Conservation (phyloP, 1,284 basidiomycete genomes). For the Sphagnurus paluster region DNA sequence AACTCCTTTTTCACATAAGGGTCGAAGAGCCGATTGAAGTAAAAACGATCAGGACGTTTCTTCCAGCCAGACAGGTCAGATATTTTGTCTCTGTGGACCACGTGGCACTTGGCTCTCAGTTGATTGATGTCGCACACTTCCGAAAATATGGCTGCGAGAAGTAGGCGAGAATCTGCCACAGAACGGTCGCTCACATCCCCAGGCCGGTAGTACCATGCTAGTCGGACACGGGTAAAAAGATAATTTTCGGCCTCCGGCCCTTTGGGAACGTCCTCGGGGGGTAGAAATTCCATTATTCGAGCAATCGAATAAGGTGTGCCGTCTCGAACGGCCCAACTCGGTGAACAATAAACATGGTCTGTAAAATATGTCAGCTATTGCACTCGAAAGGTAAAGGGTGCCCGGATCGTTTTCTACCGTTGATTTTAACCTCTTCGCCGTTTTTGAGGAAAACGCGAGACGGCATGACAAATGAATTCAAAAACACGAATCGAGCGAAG, state of each 20-base stretch:
- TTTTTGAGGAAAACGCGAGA: conserved; percentile 65
- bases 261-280: conserved; percentile 66
- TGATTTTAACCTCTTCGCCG: conserved; percentile 79
- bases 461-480: conserved; percentile 35
- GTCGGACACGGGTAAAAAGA: conserved; percentile 76
- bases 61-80: conserved; percentile 95
- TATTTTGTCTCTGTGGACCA: conserved; percentile 93
- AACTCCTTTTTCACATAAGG: conserved; percentile 98
- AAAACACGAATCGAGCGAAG: conserved; percentile 26
- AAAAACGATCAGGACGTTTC: conserved; percentile 92
- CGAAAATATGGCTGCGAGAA: conserved; percentile 93
- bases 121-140: conserved; percentile 92
- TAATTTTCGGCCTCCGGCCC: conserved; percentile 59
- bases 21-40: conserved; percentile 92
- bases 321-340: conserved; percentile 87
- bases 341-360: conserved; percentile 97
- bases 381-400: conserved; percentile 20
- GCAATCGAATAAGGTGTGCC: conserved; percentile 93
- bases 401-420: conserved; percentile 55
- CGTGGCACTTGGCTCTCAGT: conserved; percentile 89
- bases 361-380: conserved; percentile 32
- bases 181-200: conserved; percentile 84
- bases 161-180: conserved; percentile 84
- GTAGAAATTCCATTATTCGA: conserved; percentile 94
- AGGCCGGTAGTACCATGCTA: conserved; percentile 93